phyloP scores from a whole-genome alignment of 2,329 filamentous ascomycete genomes.

The Bipolaris cookei region DNA sequence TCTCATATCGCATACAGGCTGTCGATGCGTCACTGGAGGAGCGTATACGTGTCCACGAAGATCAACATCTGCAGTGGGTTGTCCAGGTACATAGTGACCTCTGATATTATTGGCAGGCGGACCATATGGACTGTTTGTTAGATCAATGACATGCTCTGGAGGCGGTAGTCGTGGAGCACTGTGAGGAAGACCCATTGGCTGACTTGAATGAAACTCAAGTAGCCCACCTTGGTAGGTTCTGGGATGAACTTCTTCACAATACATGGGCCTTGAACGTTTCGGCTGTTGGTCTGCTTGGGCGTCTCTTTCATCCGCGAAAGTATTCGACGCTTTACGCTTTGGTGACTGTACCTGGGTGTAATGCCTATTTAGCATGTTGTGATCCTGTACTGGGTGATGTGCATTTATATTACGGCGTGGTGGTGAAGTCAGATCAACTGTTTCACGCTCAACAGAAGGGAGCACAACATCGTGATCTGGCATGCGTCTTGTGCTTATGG shows the following conservation, averaged over 20 bases:
- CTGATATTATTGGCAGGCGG: slow-evolving; percentile 11
- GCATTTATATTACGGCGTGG: slow-evolving; percentile 18
- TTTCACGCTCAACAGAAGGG: slow-evolving; percentile 45
- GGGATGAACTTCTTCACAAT: slow-evolving; percentile 16
- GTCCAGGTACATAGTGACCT: slow-evolving; percentile 13
- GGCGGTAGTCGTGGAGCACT: slow-evolving; percentile 19
- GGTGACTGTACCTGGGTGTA: slow-evolving; percentile 18
- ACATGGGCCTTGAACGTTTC: slow-evolving; percentile 25
- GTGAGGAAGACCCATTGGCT: slow-evolving; percentile 16
- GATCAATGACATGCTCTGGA: slow-evolving; percentile 28
- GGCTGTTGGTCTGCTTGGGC: slow-evolving; percentile 8
- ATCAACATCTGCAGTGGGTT: slow-evolving; percentile 11
- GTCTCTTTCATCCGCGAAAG: slow-evolving; percentile 14
- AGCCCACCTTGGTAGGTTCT: slow-evolving; percentile 3
- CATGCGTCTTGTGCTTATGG: slow-evolving; percentile 26
- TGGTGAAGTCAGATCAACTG: slow-evolving; percentile 26
- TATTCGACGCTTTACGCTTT: slow-evolving; percentile 29
- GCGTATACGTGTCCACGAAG: slow-evolving; percentile 21
- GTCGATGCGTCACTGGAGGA: slow-evolving; percentile 19
- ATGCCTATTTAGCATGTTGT: slow-evolving; percentile 9
- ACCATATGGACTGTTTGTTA: slow-evolving; percentile 35
- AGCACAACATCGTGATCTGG: slow-evolving; percentile 44
- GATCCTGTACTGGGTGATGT: slow-evolving; percentile 15
- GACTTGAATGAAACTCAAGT: slow-evolving; percentile 8
- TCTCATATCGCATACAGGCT: slow-evolving; percentile 25